phyloP scores from a whole-genome alignment of 2,329 filamentous ascomycete species.

The Fusarium transvaalense region DNA sequence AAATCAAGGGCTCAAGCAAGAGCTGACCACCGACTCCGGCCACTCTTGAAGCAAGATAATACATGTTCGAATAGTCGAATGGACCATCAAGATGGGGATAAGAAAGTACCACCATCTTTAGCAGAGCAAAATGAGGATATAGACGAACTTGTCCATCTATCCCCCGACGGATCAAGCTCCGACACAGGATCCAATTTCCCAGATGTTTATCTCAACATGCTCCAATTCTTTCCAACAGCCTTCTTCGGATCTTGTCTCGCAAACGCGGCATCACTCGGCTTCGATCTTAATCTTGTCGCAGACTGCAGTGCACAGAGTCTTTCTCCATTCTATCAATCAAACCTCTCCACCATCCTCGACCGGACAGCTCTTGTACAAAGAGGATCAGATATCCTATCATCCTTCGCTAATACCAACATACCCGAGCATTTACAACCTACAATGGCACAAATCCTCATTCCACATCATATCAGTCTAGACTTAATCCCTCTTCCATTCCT shows the following conservation, averaged over 20 bases:
- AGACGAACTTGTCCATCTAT: background rate
- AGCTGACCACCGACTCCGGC: background rate
- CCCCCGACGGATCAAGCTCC: background rate
- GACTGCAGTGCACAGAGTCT: constrained; percentile 26
- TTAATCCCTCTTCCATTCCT: constrained; percentile 46
- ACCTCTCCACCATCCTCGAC: constrained; percentile 2
- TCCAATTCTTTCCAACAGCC: constrained; percentile 32
- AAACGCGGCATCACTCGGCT: constrained; percentile 40
- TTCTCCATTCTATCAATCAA: constrained; percentile 46
- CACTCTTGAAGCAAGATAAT: constrained; percentile 1
- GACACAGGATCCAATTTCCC: background rate
- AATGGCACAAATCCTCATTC: constrained; percentile 45
- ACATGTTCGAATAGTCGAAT: fast-evolving
- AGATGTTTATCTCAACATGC: constrained; percentile 29
- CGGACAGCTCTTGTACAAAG: constrained; percentile 18
- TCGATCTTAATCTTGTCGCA: constrained; percentile 27
- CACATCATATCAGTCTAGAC: constrained; percentile 45
- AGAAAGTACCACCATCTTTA: background rate
- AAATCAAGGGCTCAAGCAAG: background rate
- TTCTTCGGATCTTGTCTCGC: constrained; percentile 40
- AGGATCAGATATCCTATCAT: background rate
- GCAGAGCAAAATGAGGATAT: background rate
- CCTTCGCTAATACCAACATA: constrained; percentile 7
- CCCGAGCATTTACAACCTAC: constrained; percentile 45
- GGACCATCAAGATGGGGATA: too few relatives aligned